Percentiles rank a stretch among this genome's conserved stretches.
Conservation (phyloP, 345 rosid species). For the Physaria fendleri region DNA sequence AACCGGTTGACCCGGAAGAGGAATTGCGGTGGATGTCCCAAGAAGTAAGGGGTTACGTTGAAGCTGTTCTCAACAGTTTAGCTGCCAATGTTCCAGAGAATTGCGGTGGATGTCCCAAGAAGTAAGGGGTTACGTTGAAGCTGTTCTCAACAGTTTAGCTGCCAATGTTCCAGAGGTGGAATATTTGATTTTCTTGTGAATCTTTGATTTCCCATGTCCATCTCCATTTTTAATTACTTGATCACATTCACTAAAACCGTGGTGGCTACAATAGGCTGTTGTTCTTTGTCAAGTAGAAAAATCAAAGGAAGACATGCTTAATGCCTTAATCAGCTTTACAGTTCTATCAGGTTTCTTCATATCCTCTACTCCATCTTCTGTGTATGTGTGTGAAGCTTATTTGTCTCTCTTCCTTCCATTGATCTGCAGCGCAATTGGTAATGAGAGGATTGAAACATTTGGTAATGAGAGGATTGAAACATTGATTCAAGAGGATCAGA, state of each 20-base stretch:
- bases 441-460: too few relatives aligned
- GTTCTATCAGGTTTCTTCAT: slow-evolving; percentile 63
- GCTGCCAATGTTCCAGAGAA: too few relatives aligned
- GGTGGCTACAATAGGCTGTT: slow-evolving; percentile 71
- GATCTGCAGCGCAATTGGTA: slow-evolving; percentile 59
- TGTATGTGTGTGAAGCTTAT: slow-evolving; percentile 3
- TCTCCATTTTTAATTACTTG: not conserved
- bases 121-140: slow-evolving; percentile 96
- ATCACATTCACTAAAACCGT: not conserved
- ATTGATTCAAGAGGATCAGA: slow-evolving; percentile 87
- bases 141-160: slow-evolving; percentile 84
- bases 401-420: not conserved
- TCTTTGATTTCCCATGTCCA: not conserved
- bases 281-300: slow-evolving; percentile 98
- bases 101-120: slow-evolving; percentile 99
- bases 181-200: not conserved
- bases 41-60: too few relatives aligned
- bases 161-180: slow-evolving; percentile 89
- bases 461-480: slow-evolving; percentile 87
- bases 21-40: slow-evolving; percentile 90
- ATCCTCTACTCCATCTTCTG: not conserved
- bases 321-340: slow-evolving; percentile 91
- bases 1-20: slow-evolving; percentile 89
- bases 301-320: slow-evolving; percentile 94
- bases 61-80: too few relatives aligned